Percentiles rank a stretch among this genome's conserved stretches.
phyloP scores from a whole-genome alignment of 768 basidiomycete species.

The Coprinopsis strossmayeri region DNA sequence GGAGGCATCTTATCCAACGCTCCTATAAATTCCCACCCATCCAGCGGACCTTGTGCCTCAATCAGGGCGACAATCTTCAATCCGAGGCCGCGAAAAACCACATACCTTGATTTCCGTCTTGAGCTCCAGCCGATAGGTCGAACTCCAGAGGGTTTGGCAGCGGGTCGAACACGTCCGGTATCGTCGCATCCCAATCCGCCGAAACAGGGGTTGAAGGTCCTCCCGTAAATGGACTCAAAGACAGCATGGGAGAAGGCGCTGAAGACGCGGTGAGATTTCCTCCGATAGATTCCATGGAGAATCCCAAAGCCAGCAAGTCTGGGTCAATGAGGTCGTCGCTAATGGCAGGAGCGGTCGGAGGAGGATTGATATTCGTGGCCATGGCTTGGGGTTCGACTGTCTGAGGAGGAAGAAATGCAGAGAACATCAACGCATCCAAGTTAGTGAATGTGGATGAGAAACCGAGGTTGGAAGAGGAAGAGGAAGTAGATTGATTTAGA shows the following conservation, averaged over 20 bases:
- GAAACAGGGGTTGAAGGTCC: conserved; percentile 32
- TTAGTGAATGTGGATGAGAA: background rate
- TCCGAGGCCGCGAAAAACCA: too few species aligned
- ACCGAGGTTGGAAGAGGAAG: background rate
- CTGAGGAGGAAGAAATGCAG: too few species aligned
- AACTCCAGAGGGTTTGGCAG: background rate
- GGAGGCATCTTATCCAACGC: conserved; percentile 12
- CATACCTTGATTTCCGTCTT: background rate
- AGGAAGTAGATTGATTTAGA: background rate
- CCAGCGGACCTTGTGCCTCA: background rate
- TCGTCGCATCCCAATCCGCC: conserved; percentile 26
- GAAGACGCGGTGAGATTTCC: conserved; percentile 11
- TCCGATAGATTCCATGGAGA: background rate
- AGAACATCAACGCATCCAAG: background rate
- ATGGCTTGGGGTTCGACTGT: background rate
- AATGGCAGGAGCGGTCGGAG: background rate
- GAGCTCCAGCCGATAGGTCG: background rate
- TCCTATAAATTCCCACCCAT: conserved; percentile 2
- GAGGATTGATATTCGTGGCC: background rate
- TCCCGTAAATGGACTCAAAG: conserved; percentile 21
- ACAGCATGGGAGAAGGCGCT: conserved; percentile 24
- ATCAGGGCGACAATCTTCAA: background rate
- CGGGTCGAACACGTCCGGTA: conserved; percentile 25
- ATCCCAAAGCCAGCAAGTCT: background rate
- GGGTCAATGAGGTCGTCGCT: background rate